Percentiles rank a stretch among this genome's conserved stretches.
Conservation (phyloP, 2,329 filamentous ascomycete genomes). For the Diaporthe ampelina region DNA sequence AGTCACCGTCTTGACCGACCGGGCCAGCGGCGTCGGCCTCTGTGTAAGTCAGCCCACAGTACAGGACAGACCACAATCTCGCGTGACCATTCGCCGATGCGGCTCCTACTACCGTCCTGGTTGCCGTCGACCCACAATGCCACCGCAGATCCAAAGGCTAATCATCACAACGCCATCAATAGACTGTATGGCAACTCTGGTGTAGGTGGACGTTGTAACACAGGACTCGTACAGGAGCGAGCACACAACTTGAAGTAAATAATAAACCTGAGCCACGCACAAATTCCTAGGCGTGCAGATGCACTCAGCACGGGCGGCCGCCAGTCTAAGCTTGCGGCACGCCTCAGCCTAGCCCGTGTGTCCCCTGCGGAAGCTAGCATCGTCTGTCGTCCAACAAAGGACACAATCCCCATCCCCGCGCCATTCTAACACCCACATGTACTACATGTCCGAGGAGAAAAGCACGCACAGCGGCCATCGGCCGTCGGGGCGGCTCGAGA, state of each 20-base stretch:
- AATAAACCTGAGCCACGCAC: background rate
- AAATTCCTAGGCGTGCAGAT: background rate
- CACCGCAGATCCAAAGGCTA: slow-evolving; percentile 2
- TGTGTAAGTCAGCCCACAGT: background rate
- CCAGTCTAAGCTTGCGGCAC: background rate
- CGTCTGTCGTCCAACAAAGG: too few relatives aligned
- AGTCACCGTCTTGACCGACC: background rate
- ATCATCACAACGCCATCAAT: background rate
- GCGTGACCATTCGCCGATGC: background rate
- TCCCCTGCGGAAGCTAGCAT: background rate
- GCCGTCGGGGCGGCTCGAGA: slow-evolving; percentile 25
- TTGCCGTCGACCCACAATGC: background rate
- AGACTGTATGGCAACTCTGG: background rate
- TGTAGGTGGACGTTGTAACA: background rate
- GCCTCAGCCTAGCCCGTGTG: background rate
- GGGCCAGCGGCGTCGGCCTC: background rate
- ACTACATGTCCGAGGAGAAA: background rate
- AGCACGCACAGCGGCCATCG: slow-evolving; percentile 5
- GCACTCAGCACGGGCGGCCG: background rate
- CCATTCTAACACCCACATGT: too few relatives aligned
- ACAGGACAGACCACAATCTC: slow-evolving; percentile 3
- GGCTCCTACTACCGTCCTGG: background rate
- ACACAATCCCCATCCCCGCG: background rate
- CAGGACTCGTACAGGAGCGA: background rate
- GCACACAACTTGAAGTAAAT: too few relatives aligned